phyloP scores from a whole-genome alignment of 2,329 filamentous ascomycete genomes.

The Beauveria brongniartii region DNA sequence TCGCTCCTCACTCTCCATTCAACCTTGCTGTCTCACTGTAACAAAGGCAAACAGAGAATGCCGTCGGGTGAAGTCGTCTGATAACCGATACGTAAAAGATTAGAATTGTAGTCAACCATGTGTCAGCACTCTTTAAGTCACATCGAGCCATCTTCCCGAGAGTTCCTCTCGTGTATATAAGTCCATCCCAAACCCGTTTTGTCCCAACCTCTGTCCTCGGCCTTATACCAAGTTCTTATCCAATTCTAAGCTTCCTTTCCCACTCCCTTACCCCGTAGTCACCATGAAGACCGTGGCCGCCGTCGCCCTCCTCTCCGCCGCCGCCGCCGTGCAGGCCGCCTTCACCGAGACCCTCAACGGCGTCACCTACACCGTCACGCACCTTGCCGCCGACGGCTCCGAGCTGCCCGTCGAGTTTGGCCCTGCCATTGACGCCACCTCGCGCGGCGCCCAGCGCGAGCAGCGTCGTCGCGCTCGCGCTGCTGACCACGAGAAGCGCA shows the following conservation, averaged over 20 bases:
- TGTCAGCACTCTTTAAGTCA: neutral
- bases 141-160: neutral
- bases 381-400: conserved; percentile 1
- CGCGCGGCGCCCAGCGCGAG: neutral
- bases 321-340: neutral
- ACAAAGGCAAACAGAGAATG: too few species aligned
- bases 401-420: conserved; percentile 7
- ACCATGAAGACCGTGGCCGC: conserved; percentile 1
- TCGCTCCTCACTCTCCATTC: neutral
- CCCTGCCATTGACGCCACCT: neutral
- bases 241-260: neutral
- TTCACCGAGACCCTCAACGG: conserved; percentile 3
- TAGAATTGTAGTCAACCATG: neutral
- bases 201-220: neutral
- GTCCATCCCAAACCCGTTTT: neutral
- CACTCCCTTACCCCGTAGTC: neutral
- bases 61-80: neutral
- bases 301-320: neutral
- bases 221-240: neutral
- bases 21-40: too few species aligned
- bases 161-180: neutral
- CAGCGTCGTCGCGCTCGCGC: conserved; percentile 24
- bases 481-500: conserved; percentile 21
- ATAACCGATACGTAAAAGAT: neutral
- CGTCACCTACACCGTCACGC: conserved; percentile 6